Evolutionary conservation across 1,139 yeast genomes (phyloP), one percentile per base, ranked within the genome.

Genomic region (Geotrichum siamense): DNA sequence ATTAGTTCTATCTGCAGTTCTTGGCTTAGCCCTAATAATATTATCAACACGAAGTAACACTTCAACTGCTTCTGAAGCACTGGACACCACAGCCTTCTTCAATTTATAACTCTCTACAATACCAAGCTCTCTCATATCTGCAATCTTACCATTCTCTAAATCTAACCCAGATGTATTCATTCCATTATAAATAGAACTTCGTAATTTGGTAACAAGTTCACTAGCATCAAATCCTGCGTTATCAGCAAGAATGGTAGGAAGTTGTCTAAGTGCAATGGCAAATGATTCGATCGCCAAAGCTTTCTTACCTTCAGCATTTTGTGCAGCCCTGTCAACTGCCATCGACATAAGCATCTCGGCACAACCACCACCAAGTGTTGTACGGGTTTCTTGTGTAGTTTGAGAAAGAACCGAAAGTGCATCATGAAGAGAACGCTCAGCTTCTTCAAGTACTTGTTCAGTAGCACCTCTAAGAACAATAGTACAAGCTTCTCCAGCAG

Each of bases 271-370:
- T 3, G 97, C 97, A 53, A 82, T 78, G 19, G 94, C 96, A 68
- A 85, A 91, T 0, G 96, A 81, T 65, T 91, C 98, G 48, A 93
- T 79, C 1, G 99, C 99, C 50, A 91, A 71, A 0, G 96, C 82
- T 61, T 85, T 85, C 69, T 93, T 91, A 54, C 98, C 98, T 27
- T 84, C 82, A 55, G 82, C 91, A 59, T 85, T 87, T 57, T 93
- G 94, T 21, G 97, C 96, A 40, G 82, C 85, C 52, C 85, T 87
- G 55, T 93, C 98, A 29, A 91, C 97, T 5, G 98, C 96, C 65
- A 85, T 86, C 10, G 96, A 83, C 98, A 91, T 91, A 56, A 86
- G 73, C 96, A 91, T 89, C 67, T 91, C 99, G 3, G 96, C 80
- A 62, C 96, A 89, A 22, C 99, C 99, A 53, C 96, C 99, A 47